A percentile compares a stretch with the other conserved stretches of the same genome.
Evolutionary conservation across 225 moss, liverwort and hornwort genomes (phyloP).

Genomic region (Thuidium tamariscinum): DNA sequence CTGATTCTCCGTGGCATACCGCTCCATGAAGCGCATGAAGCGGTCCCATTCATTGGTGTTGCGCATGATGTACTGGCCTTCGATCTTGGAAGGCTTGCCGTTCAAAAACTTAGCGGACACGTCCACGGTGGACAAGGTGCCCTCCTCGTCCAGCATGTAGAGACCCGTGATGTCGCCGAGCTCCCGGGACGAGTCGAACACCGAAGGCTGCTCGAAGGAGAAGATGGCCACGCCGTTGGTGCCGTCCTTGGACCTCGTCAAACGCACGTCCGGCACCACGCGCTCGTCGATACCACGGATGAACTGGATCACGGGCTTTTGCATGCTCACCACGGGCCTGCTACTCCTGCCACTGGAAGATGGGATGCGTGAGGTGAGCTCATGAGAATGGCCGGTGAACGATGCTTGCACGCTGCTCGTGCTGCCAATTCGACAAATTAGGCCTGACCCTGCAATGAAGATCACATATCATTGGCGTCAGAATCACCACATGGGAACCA

Average conservation of each 20-base stretch:
- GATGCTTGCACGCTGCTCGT: conserved; percentile 20
- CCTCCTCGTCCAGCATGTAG: conserved; percentile 94
- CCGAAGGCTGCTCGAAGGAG: conserved; percentile 81
- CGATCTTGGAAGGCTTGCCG: conserved; percentile 85
- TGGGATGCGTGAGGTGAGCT: conserved; percentile 3
- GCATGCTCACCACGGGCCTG: conserved; percentile 9
- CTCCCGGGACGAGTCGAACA: conserved; percentile 88
- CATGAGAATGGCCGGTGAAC: conserved; percentile 16
- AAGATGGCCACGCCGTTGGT: conserved; percentile 85
- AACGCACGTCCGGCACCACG: conserved; percentile 66
- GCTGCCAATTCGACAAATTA: conserved; percentile 17
- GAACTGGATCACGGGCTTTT: conserved; percentile 80
- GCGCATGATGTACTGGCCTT: conserved; percentile 87
- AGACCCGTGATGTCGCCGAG: conserved; percentile 95
- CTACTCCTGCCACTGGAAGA: neutral
- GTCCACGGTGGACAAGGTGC: conserved; percentile 69
- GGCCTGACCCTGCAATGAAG: conserved; percentile 6
- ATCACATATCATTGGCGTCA: neutral
- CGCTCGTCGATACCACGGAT: conserved; percentile 89
- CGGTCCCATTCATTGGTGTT: conserved; percentile 89
- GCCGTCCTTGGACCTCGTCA: conserved; percentile 79
- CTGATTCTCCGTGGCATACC: conserved; percentile 71
- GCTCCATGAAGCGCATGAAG: conserved; percentile 99
- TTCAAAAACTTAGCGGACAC: conserved; percentile 95
- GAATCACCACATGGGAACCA: neutral